Evolutionary conservation across 2,329 filamentous ascomycete genomes (phyloP), one percentile per base, ranked within the genome.

Genomic region (Colletotrichum plurivorum): DNA sequence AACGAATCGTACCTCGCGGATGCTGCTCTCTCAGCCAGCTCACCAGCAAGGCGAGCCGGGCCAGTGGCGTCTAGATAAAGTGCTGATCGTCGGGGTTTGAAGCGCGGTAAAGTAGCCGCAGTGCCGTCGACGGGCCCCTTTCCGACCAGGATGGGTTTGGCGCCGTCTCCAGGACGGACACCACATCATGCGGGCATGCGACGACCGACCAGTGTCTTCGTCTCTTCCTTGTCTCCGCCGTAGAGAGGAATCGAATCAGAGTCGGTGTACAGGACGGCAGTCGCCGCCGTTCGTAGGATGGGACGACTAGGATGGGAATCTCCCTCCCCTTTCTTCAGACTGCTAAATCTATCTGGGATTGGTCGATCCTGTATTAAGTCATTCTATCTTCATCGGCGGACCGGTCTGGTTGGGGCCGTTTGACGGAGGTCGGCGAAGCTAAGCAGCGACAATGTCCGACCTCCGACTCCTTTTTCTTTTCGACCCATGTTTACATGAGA

Each of bases 51-150:
- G 43, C 52, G 22, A 58, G 16, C 27, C 53, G 45, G 53, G 4
- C 59, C 61, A 58, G 61, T 43, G 31, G 61, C 43, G 52, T 64
- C 43, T 51, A 18, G 46, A 58, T 64, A 49, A 57, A 41, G 54
- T 64, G 61, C 54, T 58, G 61, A 64, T 64, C 53, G 43, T 43
- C 54, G 46, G 25, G 43, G 52, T 51, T 15, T 62, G 43, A 49
- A 64, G 61, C 61, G 41, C 52, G 61, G 43, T 31, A 15, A 43
- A 45, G 54, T 58, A 64, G 61, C 61, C 61, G 61, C 61, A 51
- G 58, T 9, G 58, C 61, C 43, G 52, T 49, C 27, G 61, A 58
- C 61, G 43, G 53, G 12, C 15, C 52, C n/a, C 16, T 18, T 22
- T 22, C 18, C 15, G 61, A 54, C 49, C 59, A 36, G 41, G 39